Evolutionary conservation across 257 asterid species (phyloP).

Genomic region (Asclepias syriaca): DNA sequence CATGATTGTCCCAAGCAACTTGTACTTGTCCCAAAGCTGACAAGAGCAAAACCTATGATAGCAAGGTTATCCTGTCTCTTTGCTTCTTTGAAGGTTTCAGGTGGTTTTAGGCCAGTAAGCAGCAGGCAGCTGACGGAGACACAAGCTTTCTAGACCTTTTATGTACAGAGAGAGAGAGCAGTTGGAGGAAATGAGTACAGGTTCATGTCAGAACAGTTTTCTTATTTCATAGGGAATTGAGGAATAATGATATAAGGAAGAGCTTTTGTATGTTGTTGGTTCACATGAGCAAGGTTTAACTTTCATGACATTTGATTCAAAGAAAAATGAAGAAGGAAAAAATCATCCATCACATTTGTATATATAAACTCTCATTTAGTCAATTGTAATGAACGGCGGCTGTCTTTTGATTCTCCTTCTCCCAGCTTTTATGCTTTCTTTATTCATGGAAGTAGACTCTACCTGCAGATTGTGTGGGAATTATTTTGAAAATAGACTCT

Average conservation of each 20-base stretch:
- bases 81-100: slow-evolving; percentile 64
- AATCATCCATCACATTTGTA: not conserved
- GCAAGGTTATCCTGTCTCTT: slow-evolving; percentile 79
- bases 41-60: slow-evolving; percentile 59
- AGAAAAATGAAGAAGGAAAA: too few species aligned
- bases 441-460: not conserved
- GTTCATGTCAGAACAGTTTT: not conserved
- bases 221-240: not conserved
- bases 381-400: not conserved
- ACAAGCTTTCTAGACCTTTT: slow-evolving; percentile 42
- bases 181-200: not conserved
- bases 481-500: too few species aligned
- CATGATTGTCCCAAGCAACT: slow-evolving; percentile 36
- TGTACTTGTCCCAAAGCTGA: slow-evolving; percentile 30
- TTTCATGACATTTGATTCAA: not conserved
- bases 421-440: too few species aligned
- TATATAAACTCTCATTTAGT: not conserved
- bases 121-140: slow-evolving; percentile 72
- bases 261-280: not conserved
- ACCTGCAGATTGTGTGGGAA: not conserved
- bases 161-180: slow-evolving; percentile 21
- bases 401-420: not conserved
- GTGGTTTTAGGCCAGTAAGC: slow-evolving; percentile 39
- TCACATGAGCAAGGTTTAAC: slow-evolving; percentile 6
- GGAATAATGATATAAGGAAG: slow-evolving; percentile 3